Conservation (phyloP, 805 yeast genomes). For the Cyberlindnera japonica region DNA sequence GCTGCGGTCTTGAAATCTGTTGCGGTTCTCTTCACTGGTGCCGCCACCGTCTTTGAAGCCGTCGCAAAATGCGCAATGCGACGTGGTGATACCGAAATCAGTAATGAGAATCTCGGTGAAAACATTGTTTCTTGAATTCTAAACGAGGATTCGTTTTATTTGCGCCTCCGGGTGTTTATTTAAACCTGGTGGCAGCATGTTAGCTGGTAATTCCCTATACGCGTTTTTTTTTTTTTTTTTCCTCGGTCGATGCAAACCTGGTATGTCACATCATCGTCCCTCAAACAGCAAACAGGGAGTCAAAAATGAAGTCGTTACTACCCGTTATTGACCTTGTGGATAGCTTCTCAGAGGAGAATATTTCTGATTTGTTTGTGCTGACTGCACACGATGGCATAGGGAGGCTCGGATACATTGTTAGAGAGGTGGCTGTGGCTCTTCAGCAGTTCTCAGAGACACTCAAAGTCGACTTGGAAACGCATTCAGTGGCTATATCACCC, state of each 20-base stretch:
- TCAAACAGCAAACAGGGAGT: background rate
- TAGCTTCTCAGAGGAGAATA: constrained; percentile 25
- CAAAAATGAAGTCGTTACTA: constrained; percentile 4
- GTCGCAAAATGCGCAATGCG: constrained; percentile 1
- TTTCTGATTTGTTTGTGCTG: constrained; percentile 6
- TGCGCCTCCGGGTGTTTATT: too few relatives aligned
- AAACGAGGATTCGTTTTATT: too few relatives aligned
- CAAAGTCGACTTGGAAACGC: constrained; percentile 23
- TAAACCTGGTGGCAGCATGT: too few relatives aligned
- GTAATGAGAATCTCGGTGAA: background rate
- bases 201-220: too few relatives aligned
- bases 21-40: constrained; percentile 4
- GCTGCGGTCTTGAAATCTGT: constrained; percentile 1
- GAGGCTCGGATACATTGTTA: constrained; percentile 14
- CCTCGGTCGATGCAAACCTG: too few relatives aligned
- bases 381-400: constrained; percentile 18
- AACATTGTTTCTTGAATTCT: background rate
- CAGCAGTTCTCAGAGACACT: constrained; percentile 14
- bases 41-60: constrained; percentile 1
- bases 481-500: constrained; percentile 29
- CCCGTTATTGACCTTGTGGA: constrained; percentile 21
- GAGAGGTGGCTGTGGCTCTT: constrained; percentile 13
- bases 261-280: background rate
- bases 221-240: too few relatives aligned
- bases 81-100: too few relatives aligned